Evolutionary conservation across 495 filamentous ascomycete species (phyloP), one percentile per base, ranked within the genome.

Genomic region (Trichoderma gamsii): DNA sequence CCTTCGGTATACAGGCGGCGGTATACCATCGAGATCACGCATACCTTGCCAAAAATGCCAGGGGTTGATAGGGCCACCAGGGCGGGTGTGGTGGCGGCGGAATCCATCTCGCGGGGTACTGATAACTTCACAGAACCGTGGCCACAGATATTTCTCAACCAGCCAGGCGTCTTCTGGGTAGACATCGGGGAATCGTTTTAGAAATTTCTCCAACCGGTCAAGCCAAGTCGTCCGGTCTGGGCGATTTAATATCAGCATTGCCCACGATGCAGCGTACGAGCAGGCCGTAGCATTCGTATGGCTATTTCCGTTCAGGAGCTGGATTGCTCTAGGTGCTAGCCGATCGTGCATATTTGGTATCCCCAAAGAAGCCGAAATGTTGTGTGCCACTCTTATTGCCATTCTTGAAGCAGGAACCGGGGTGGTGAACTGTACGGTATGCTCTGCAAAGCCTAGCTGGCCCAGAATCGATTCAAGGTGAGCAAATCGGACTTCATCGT

Each of bases 231-330:
- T 68, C 67, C 70, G 76, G 18, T 76, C 69, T 6, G 78, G 72
- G 61, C 78, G 77, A 23, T 87, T 81, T 66, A 94, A 80, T 70
- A 93, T 82, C 68, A 88, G 84, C 6, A 88, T 87, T 8, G 80
- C 79, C 93, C 93, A 97, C 66, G 93, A 81, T 41, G 89, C 85
- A 52, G 85, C 86, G 77, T 96, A 97, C 70, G 86, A 83, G 0
- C 90, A 88, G 64, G 84, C 83, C 64, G 89, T 84, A n/a, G 87
- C 71, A 76, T 94, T 80, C n/a, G 78, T 73, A 29, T 73, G 74
- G 65, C 76, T 76, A 67, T 79, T 69, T 18, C 66, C 67, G 80
- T 65, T 79, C 75, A 76, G 79, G 44, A 77, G 72, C 8, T 74
- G 72, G 15, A 67, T 43, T 18, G 63, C 68, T 52, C 5, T 46